Percentiles rank a stretch among this genome's conserved stretches.
Conservation (phyloP, 208 protist species). For the Naegleria lovaniensis region DNA sequence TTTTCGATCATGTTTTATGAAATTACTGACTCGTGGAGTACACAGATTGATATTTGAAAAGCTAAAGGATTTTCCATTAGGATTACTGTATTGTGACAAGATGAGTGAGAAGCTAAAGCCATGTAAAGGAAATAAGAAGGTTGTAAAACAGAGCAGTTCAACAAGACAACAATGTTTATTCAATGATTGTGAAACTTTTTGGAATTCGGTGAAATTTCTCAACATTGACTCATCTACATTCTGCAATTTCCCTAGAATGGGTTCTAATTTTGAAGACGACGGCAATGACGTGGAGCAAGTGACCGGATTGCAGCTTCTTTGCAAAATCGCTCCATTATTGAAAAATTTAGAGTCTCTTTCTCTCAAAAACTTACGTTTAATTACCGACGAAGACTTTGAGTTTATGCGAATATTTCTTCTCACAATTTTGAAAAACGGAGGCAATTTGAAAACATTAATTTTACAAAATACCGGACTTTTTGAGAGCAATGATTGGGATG, state of each 20-base stretch:
- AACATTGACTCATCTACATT: neutral
- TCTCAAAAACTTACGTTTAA: neutral
- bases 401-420: neutral
- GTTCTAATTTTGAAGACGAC: neutral
- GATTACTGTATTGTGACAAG: neutral
- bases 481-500: neutral
- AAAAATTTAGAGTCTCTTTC: neutral
- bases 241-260: neutral
- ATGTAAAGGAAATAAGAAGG: neutral
- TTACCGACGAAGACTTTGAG: neutral
- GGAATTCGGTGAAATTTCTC: neutral
- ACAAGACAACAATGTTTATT: neutral
- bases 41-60: neutral
- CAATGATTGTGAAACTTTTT: neutral
- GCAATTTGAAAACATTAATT: neutral
- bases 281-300: neutral
- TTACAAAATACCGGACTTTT: neutral
- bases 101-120: neutral
- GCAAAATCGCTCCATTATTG: neutral
- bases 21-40: neutral
- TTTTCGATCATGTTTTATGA: neutral
- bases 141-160: neutral
- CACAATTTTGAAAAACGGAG: neutral
- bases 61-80: neutral
- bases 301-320: neutral